These are phyloP conservation scores for Buddleja alternifolia DNA, from an alignment of 257 asterid genomes.

Conservation along the genomic window DNA sequence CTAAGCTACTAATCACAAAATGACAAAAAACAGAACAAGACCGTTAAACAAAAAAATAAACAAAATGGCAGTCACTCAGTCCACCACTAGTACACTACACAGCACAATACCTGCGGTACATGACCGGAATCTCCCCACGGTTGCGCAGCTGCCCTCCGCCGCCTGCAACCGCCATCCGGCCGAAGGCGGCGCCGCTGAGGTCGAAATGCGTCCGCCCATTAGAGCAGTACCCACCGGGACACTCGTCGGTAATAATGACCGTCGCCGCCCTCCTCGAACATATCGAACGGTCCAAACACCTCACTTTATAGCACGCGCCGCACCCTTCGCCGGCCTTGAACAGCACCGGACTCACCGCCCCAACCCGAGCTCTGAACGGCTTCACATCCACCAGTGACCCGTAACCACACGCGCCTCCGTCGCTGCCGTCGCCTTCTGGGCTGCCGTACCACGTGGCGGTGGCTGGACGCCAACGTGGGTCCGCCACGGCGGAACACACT, in stretches of 20 bases:
- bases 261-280: slow-evolving; percentile 93
- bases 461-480: slow-evolving; percentile 74
- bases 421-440: slow-evolving; percentile 98
- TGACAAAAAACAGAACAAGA: slow-evolving; percentile 57
- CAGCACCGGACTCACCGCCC: slow-evolving; percentile 93
- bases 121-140: slow-evolving; percentile 80
- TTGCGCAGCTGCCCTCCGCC: slow-evolving; percentile 71
- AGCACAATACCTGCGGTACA: slow-evolving; percentile 66
- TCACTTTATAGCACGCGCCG: slow-evolving; percentile 93
- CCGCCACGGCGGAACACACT: slow-evolving; percentile 34
- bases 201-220: slow-evolving; percentile 71
- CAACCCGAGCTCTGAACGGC: slow-evolving; percentile 91
- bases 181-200: slow-evolving; percentile 96
- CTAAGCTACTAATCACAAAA: slow-evolving; percentile 26
- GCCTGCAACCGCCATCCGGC: slow-evolving; percentile 88
- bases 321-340: slow-evolving; percentile 93
- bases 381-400: slow-evolving; percentile 93
- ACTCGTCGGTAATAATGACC: slow-evolving; percentile 88
- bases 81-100: no score
- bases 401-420: slow-evolving; percentile 97
- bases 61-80: no score
- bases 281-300: slow-evolving; percentile 78
- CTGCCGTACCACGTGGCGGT: slow-evolving; percentile 99
- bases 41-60: slow-evolving; percentile 43
- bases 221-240: slow-evolving; percentile 89